Conservation (phyloP, 2,329 filamentous ascomycete species). For the Escovopsis sp. region DNA sequence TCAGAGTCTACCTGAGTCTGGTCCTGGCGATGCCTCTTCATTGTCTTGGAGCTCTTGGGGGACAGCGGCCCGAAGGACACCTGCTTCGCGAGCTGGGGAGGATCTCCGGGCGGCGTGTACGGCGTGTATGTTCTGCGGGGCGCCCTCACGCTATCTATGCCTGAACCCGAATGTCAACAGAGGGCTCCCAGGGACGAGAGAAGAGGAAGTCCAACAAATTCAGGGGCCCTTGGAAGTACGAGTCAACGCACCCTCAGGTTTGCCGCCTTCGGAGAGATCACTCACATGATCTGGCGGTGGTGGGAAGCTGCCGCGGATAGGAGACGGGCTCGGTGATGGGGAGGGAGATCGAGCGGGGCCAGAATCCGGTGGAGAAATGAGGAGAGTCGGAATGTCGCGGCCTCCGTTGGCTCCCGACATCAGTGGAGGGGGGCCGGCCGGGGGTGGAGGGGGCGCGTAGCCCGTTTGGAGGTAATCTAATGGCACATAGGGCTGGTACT, state of each 20-base stretch:
- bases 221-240: constrained; percentile 11
- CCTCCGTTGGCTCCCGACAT: constrained; percentile 1
- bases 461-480: constrained; percentile 22
- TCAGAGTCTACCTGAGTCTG: constrained; percentile 15
- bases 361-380: constrained; percentile 14
- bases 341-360: constrained; percentile 14
- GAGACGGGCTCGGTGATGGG: constrained; percentile 19
- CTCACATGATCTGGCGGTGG: constrained; percentile 30
- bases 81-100: constrained; percentile 17
- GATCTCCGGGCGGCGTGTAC: neutral
- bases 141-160: constrained; percentile 16
- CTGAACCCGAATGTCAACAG: constrained; percentile 8
- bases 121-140: constrained; percentile 1
- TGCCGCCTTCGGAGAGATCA: constrained; percentile 16
- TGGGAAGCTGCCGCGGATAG: constrained; percentile 16
- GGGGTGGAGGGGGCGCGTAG: constrained; percentile 25
- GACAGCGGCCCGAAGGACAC: constrained; percentile 34
- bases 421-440: constrained; percentile 13
- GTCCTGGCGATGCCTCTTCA: constrained; percentile 24
- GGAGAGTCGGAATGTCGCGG: constrained; percentile 11
- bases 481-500: constrained; percentile 27
- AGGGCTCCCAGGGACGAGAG: no score
- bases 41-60: constrained; percentile 31
- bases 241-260: constrained; percentile 23
- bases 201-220: neutral